These are phyloP conservation scores for Aspergillus candidus DNA, from an alignment of 2,329 filamentous ascomycete genomes.

Conservation along the genomic window DNA sequence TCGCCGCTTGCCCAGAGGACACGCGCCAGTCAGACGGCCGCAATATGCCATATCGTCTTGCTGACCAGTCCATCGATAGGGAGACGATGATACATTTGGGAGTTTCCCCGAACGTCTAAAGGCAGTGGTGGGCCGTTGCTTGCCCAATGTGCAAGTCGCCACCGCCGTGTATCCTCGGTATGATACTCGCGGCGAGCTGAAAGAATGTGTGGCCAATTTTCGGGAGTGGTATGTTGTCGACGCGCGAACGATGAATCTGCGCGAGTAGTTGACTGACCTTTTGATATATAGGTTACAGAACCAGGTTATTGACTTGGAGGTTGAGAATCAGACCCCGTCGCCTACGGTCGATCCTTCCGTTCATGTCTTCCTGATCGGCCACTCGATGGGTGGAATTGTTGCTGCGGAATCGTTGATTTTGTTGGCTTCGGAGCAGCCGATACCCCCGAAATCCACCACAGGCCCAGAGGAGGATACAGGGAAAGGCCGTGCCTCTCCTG, in stretches of 20 bases:
- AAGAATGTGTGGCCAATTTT: slow-evolving; percentile 41
- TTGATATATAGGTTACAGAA: slow-evolving; percentile 63
- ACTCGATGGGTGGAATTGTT: slow-evolving; percentile 91
- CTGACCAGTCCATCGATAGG: slow-evolving; percentile 26
- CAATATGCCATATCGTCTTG: background rate
- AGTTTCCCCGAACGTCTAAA: slow-evolving; percentile 42
- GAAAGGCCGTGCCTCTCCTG: slow-evolving; percentile 11
- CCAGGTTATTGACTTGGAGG: slow-evolving; percentile 90
- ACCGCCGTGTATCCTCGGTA: slow-evolving; percentile 45
- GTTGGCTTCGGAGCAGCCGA: slow-evolving; percentile 61
- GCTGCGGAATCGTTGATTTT: slow-evolving; percentile 80
- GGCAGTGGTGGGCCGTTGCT: slow-evolving; percentile 36
- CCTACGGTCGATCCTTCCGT: slow-evolving; percentile 84
- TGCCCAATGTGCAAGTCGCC: slow-evolving; percentile 38
- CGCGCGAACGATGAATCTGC: no score
- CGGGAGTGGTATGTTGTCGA: slow-evolving; percentile 40
- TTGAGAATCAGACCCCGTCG: slow-evolving; percentile 69
- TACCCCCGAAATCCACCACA: slow-evolving; percentile 24
- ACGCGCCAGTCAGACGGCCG: background rate
- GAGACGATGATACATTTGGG: slow-evolving; percentile 45
- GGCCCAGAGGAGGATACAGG: slow-evolving; percentile 1
- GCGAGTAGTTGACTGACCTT: background rate
- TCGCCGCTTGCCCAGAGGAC: no score
- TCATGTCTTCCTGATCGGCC: slow-evolving; percentile 72
- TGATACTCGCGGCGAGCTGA: slow-evolving; percentile 45